Evolutionary conservation across 768 basidiomycete genomes (phyloP), one percentile per base, ranked within the genome.

Genomic region (Naganishia vishniacii): DNA sequence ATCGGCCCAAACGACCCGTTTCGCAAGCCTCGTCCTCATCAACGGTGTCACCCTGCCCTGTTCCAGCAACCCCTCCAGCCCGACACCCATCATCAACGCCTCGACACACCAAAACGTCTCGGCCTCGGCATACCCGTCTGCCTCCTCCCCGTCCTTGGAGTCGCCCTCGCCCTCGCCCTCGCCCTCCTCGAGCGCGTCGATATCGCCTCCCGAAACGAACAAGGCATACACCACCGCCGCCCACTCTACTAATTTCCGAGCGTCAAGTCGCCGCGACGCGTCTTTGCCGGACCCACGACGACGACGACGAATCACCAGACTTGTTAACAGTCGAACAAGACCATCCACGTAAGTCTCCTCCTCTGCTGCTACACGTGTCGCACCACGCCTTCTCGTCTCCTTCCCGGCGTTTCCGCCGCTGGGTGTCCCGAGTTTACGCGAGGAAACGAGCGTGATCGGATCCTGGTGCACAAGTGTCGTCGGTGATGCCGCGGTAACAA

Each of bases 31-130:
- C 16, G 12, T 47, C 69, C 23, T 15, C 63, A 41, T 18, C 67
- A 40, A 41, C 49, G 42, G n/a, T n/a, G n/a, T n/a, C n/a, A n/a
- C 18, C 25, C 28, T 1, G 20, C 51, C 31, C 5, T 25, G 23
- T 51, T 64, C 56, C 62, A 67, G 6, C 46, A 46, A 11, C 49
- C 69, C 53, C 12, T 61, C 64, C 1, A 66, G 42, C 18, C 69
- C 74, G 15, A 72, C 32, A 25, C 73, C 74, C 7, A 65, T 61
- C 65, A 75, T 68, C 12, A 75, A 29, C 20, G 63, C 68, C 3
- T 67, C 61, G 20, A 73, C 67, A 4, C 68, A 67, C 71, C 71
- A 71, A 45, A 71, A 75, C 16, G 71, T 65, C 41, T 72, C 70
- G n/a, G 68, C 70, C 48, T 75, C 74, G 8, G 69, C 68, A 23